phyloP scores from a whole-genome alignment of 1,284 basidiomycete species.

The Apiotrichum sp. region DNA sequence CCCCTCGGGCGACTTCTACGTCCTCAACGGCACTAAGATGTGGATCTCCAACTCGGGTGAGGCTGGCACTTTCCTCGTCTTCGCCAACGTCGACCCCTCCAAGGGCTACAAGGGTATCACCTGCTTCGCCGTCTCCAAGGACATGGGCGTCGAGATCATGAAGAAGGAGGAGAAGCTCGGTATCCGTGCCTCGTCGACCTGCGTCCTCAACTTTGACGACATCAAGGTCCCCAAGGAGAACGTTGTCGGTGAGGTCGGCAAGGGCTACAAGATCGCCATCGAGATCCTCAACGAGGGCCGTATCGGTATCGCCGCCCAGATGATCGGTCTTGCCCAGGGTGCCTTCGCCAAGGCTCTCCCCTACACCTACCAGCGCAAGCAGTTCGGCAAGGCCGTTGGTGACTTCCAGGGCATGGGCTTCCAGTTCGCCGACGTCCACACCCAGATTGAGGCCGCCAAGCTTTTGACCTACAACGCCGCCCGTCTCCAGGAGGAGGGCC shows the following conservation, averaged over 20 bases:
- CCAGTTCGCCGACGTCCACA: constrained; percentile 83
- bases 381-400: constrained; percentile 89
- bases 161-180: constrained; percentile 99
- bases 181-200: constrained; percentile 94
- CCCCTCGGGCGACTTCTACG: constrained; percentile 28
- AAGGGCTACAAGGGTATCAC: constrained; percentile 99
- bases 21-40: constrained; percentile 69
- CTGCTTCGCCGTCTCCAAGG: constrained; percentile 91
- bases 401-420: constrained; percentile 82
- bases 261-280: constrained; percentile 98
- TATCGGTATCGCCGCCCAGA: constrained; percentile 94
- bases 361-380: constrained; percentile 83
- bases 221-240: constrained; percentile 87
- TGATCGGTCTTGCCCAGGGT: constrained; percentile 94
- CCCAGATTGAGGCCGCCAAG: constrained; percentile 87
- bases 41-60: constrained; percentile 99
- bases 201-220: constrained; percentile 93
- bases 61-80: constrained; percentile 79
- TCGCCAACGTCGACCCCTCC: constrained; percentile 89
- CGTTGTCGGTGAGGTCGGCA: constrained; percentile 74
- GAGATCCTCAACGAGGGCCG: constrained; percentile 97
- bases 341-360: constrained; percentile 89
- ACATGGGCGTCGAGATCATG: constrained; percentile 90
- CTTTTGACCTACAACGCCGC: constrained; percentile 96
- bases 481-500: constrained; percentile 76